Conservation (phyloP, 202 grass and related monocot genomes). For the Digitaria exilis region DNA sequence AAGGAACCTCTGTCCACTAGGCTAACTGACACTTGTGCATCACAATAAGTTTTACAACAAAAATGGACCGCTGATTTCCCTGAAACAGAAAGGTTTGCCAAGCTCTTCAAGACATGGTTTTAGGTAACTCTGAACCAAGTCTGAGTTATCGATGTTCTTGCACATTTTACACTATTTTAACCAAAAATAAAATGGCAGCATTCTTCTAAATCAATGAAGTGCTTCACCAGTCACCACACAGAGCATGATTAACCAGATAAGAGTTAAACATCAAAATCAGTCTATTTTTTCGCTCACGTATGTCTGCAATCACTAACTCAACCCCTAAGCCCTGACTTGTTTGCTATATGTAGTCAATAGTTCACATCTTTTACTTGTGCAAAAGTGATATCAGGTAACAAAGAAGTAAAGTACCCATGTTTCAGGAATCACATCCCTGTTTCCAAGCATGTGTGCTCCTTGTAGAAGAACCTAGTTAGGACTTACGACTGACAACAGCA, state of each 20-base stretch:
- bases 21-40: not conserved
- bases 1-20: not conserved
- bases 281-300: not conserved
- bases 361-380: not conserved
- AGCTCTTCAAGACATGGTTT: not conserved
- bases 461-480: not conserved
- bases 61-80: not conserved
- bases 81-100: not conserved
- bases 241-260: not conserved
- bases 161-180: not conserved
- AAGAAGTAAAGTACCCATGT: not conserved
- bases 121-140: not conserved
- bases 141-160: not conserved
- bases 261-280: not conserved
- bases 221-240: not conserved
- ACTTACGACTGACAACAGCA: not conserved
- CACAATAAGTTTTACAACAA: not conserved
- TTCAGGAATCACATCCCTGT: not conserved
- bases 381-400: not conserved
- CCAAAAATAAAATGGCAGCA: not conserved
- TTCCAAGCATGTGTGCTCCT: not conserved
- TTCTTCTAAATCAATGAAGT: not conserved
- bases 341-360: not conserved
- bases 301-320: not conserved
- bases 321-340: not conserved